Percentiles rank a stretch among this genome's conserved stretches.
Evolutionary conservation across 2,329 filamentous ascomycete genomes (phyloP).

Genomic region (Macroventuria anomochaeta): DNA sequence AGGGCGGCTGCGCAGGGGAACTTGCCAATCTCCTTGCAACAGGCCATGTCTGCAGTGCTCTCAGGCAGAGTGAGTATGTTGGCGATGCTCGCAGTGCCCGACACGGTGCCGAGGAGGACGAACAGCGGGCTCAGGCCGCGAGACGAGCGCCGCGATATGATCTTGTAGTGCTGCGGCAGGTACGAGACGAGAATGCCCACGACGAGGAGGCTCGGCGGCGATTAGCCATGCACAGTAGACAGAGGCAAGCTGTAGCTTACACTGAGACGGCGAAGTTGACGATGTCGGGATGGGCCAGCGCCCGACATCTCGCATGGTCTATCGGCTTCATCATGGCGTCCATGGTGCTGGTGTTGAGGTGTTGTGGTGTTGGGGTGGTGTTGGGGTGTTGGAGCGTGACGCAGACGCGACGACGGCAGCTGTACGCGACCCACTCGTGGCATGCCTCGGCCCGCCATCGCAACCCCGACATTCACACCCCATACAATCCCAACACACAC

Average conservation of each 20-base stretch:
- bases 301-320: conserved; percentile 51
- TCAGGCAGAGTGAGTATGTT: conserved; percentile 90
- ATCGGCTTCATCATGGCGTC: conserved; percentile 2
- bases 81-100: conserved; percentile 84
- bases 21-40: conserved; percentile 80
- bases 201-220: conserved; percentile 68
- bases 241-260: conserved; percentile 47
- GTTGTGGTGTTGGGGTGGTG: neutral
- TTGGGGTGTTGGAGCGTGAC: conserved; percentile 1
- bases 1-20: conserved; percentile 86
- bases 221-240: conserved; percentile 20
- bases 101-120: conserved; percentile 90
- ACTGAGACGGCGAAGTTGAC: conserved; percentile 62
- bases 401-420: conserved; percentile 7
- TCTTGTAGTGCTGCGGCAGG: conserved; percentile 91
- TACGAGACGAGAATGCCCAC: conserved; percentile 91
- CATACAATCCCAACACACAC: neutral
- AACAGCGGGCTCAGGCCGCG: conserved; percentile 97
- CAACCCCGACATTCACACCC: neutral
- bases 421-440: conserved; percentile 7
- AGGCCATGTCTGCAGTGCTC: conserved; percentile 81
- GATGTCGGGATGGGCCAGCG: conserved; percentile 59
- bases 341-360: neutral
- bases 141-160: conserved; percentile 82
- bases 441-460: conserved; percentile 12